These are phyloP conservation scores for Telfairia occidentalis DNA, from an alignment of 331 rosid species.

Conservation along the genomic window DNA sequence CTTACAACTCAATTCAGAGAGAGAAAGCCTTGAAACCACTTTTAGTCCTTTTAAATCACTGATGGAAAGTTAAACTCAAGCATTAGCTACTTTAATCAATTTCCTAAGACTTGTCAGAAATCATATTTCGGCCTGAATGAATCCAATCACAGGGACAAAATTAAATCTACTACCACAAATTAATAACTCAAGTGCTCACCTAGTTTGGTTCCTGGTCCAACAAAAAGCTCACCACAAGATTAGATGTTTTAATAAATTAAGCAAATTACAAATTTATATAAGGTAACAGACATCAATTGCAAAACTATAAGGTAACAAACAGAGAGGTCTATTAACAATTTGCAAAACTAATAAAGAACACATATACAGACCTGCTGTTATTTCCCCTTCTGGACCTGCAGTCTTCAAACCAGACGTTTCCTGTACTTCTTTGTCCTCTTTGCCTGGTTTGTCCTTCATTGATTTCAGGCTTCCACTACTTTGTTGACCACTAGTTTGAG, in stretches of 20 bases:
- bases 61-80: background rate
- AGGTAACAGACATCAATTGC: background rate
- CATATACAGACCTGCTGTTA: constrained; percentile 64
- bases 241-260: background rate
- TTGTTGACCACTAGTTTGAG: constrained; percentile 50
- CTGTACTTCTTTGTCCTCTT: constrained; percentile 66
- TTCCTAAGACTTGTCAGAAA: background rate
- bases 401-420: constrained; percentile 83
- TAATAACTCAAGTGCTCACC: background rate
- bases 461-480: constrained; percentile 82
- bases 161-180: background rate
- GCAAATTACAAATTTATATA: background rate
- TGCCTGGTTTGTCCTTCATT: constrained; percentile 74
- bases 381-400: constrained; percentile 99
- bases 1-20: background rate
- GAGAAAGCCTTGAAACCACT: background rate
- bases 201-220: background rate
- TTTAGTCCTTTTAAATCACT: background rate
- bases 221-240: background rate
- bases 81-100: background rate
- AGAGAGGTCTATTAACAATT: background rate
- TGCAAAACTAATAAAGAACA: background rate
- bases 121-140: background rate
- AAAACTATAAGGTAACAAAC: background rate
- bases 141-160: background rate